These are phyloP conservation scores for Schwanniomyces sp. DNA, from an alignment of 805 yeast genomes.

Conservation along the genomic window DNA sequence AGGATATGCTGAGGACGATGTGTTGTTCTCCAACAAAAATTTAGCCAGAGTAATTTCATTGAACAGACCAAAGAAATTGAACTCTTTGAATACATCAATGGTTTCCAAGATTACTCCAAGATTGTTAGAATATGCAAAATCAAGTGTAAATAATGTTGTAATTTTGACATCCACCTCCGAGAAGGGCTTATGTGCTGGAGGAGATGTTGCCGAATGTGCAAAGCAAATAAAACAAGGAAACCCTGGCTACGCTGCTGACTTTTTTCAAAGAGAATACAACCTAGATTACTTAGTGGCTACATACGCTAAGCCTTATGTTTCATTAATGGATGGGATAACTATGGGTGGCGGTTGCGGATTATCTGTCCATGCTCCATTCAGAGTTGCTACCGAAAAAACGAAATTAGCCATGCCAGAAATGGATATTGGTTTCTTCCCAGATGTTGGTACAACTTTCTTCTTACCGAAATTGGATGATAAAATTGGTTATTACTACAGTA, in stretches of 20 bases:
- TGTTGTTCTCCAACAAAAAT: slow-evolving; percentile 59
- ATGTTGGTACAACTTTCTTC: slow-evolving; percentile 92
- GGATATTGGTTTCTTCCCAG: slow-evolving; percentile 94
- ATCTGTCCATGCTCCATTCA: slow-evolving; percentile 85
- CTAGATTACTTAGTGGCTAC: slow-evolving; percentile 77
- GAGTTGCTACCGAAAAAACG: slow-evolving; percentile 90
- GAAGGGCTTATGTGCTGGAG: slow-evolving; percentile 91
- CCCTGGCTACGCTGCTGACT: slow-evolving; percentile 51
- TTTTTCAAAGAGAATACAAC: slow-evolving; percentile 79
- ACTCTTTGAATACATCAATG: slow-evolving; percentile 81
- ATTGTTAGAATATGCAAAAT: slow-evolving; percentile 71
- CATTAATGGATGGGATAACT: slow-evolving; percentile 86
- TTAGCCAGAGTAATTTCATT: slow-evolving; percentile 72
- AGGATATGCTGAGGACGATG: slow-evolving; percentile 47
- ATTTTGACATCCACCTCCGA: slow-evolving; percentile 66
- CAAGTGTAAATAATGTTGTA: slow-evolving; percentile 61
- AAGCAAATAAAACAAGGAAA: slow-evolving; percentile 50
- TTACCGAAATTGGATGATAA: slow-evolving; percentile 80
- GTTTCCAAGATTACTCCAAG: slow-evolving; percentile 70
- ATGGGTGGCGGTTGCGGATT: slow-evolving; percentile 99
- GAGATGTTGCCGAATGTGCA: slow-evolving; percentile 87
- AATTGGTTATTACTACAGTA: slow-evolving; percentile 80
- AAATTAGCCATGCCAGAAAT: slow-evolving; percentile 97
- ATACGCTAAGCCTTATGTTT: slow-evolving; percentile 83
- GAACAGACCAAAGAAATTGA: slow-evolving; percentile 80